phyloP scores from a whole-genome alignment of 1,139 yeast genomes.

The Candida tropicalis region DNA sequence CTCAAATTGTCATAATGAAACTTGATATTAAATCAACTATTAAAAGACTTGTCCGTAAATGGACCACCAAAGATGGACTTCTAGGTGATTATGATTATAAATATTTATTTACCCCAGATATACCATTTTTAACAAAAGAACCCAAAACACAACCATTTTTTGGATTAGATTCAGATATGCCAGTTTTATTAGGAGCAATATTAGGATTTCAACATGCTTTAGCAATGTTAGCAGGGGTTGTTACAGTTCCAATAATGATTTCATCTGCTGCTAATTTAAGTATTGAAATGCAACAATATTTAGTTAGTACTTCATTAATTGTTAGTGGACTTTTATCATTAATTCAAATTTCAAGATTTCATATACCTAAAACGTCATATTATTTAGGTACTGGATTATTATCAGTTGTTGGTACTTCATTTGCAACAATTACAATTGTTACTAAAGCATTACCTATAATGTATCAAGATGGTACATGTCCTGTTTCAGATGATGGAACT shows the following conservation, averaged over 20 bases:
- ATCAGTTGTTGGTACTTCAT: conserved; percentile 88
- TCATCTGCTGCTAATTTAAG: conserved; percentile 61
- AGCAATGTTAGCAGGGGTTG: conserved; percentile 90
- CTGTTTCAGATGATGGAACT: conserved; percentile 59
- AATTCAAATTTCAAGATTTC: conserved; percentile 81
- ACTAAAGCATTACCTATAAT: conserved; percentile 74
- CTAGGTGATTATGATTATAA: conserved; percentile 83
- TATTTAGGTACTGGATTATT: conserved; percentile 84
- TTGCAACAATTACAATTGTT: conserved; percentile 84
- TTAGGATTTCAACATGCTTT: conserved; percentile 86
- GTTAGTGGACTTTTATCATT: conserved; percentile 73
- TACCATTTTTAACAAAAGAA: conserved; percentile 63
- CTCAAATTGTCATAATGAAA: too few relatives aligned
- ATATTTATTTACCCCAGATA: conserved; percentile 74
- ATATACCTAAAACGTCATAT: conserved; percentile 69
- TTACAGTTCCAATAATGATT: conserved; percentile 81
- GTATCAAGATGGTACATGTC: conserved; percentile 75
- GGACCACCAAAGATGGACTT: conserved; percentile 74
- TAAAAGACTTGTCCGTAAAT: conserved; percentile 37
- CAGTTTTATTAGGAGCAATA: conserved; percentile 69
- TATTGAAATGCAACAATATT: conserved; percentile 56
- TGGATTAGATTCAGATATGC: conserved; percentile 77
- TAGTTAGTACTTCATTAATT: conserved; percentile 78
- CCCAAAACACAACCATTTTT: conserved; percentile 63
- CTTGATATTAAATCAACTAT: conserved; percentile 18